Evolutionary conservation across 176 grass and related monocot species (phyloP), one percentile per base, ranked within the genome.

Genomic region (Hordeum marinum): DNA sequence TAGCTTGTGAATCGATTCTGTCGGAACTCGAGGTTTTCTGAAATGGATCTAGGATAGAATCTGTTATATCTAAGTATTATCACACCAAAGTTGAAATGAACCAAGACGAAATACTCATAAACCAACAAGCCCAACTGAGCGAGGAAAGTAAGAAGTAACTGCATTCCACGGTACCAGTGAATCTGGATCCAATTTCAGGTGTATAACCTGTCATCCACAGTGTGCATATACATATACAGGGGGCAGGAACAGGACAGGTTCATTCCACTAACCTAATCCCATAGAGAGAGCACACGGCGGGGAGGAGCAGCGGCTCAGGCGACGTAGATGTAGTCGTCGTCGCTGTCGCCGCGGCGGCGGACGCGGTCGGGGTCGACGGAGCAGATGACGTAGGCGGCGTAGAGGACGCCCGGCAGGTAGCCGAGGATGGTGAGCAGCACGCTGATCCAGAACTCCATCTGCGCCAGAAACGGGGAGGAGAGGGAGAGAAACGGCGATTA

Each of bases 391-490:
- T 94, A 91, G 76, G 91, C 21, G 70, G 92, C 92, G 77, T 94
- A 94, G 70, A 94, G 87, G 80, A 91, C 63, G 64, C 92, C 92
- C 6, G 92, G 92, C 45, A 94, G 72, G 89, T 94, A 94, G 76
- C 92, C 92, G 83, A 94, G 89, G 84, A 94, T 69, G 89, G 92
- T 94, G 77, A 94, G 92, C 84, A 89, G 76, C 48, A 94, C 80
- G 65, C 92, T 91, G 87, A 94, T 91, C 86, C 86, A 94, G 89
- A 94, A 94, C 89, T 94, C 92, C 77, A 94, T 46, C 92, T 94
- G 92, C 74, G 1, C 1, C 66, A 11, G 59, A 63, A n/a, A 42
- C 21, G 39, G 1, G 7, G 7, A 37, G 9, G 8, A 40, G 29
- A 40, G n/a, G n/a, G 31, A 3, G 8, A 8, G 21, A 17, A 1